Evolutionary conservation across 192 early-diverging fungal genomes (phyloP).

Genomic region (Backusella luteola): DNA sequence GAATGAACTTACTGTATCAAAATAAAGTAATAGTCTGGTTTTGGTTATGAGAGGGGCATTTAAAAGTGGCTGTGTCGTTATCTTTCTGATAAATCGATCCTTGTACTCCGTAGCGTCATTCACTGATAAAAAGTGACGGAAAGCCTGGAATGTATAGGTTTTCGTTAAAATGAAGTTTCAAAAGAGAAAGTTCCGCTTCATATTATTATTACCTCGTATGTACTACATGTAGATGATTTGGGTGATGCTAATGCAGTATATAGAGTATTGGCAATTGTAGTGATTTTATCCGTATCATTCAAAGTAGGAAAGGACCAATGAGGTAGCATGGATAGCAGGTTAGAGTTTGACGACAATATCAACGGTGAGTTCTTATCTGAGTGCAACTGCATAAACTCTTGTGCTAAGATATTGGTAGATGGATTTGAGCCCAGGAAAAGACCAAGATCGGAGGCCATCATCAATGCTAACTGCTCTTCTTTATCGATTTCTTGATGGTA

Average conservation of each 20-base stretch:
- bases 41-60: neutral
- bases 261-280: neutral
- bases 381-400: neutral
- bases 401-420: neutral
- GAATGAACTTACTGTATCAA: neutral
- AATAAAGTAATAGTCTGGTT: neutral
- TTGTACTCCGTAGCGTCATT: neutral
- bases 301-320: neutral
- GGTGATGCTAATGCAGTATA: neutral
- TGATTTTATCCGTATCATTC: neutral
- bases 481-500: constrained; percentile 3
- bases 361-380: neutral
- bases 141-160: neutral
- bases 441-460: neutral
- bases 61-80: neutral
- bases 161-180: neutral
- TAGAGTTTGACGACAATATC: neutral
- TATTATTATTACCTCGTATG: neutral
- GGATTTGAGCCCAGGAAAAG: neutral
- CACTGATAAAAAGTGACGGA: neutral
- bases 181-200: neutral
- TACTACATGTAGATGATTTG: neutral
- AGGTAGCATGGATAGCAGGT: neutral
- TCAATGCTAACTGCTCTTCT: neutral
- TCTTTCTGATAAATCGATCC: neutral